phyloP scores from a whole-genome alignment of 768 basidiomycete species.

The Suillus plorans region DNA sequence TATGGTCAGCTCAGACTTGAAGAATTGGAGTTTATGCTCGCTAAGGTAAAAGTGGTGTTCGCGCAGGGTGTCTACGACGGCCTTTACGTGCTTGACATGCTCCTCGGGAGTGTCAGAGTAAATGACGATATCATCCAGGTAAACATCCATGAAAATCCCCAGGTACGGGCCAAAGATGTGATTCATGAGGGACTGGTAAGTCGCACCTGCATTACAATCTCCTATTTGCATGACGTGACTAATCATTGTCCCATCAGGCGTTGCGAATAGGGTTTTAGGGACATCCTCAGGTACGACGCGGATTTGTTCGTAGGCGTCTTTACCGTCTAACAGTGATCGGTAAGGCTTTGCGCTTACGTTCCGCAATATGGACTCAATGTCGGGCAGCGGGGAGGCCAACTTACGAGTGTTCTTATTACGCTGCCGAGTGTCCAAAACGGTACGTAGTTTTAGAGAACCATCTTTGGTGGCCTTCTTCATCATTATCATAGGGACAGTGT shows the following conservation, averaged over 20 bases:
- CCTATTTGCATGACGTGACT: constrained; percentile 45
- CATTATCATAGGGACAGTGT: constrained; percentile 34
- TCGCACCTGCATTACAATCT: constrained; percentile 45
- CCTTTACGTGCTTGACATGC: too few relatives aligned
- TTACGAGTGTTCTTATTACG: constrained; percentile 33
- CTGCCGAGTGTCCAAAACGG: constrained; percentile 26
- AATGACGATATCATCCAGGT: constrained; percentile 24
- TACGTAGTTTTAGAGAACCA: constrained; percentile 18
- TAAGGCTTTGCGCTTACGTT: constrained; percentile 20
- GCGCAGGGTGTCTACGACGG: too few relatives aligned
- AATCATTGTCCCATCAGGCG: constrained; percentile 37
- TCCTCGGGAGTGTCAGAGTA: background rate
- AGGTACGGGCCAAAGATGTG: constrained; percentile 38
- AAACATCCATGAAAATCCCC: constrained; percentile 31
- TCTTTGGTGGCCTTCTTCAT: constrained; percentile 25
- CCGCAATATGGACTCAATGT: constrained; percentile 26
- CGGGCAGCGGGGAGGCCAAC: constrained; percentile 26
- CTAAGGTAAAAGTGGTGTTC: too few relatives aligned
- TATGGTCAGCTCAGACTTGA: too few relatives aligned
- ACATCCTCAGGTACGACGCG: constrained; percentile 26
- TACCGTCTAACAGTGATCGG: constrained; percentile 27
- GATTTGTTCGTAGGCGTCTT: constrained; percentile 35
- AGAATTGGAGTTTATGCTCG: too few relatives aligned
- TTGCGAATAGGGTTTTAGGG: constrained; percentile 28
- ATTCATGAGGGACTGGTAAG: constrained; percentile 45